Evolutionary conservation across 371 early-diverging fungal species (phyloP).

Genomic region (Mucor mucedo): DNA sequence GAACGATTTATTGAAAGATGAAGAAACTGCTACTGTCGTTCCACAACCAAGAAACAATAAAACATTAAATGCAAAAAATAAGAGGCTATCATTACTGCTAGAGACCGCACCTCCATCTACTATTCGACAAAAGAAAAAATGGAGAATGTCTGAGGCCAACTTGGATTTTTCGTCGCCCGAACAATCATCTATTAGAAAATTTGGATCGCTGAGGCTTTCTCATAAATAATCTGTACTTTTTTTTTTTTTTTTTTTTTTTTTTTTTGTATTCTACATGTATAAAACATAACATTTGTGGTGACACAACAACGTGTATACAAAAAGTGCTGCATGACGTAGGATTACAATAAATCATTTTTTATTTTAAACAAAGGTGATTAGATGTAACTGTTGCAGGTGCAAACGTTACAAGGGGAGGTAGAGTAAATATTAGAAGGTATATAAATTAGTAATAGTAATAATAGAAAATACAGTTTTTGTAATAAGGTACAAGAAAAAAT

Average conservation of each 20-base stretch:
- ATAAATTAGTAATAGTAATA: neutral
- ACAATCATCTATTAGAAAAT: too few species aligned
- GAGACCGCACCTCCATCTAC: slow-evolving; percentile 20
- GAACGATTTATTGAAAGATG: slow-evolving; percentile 17
- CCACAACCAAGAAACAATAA: neutral
- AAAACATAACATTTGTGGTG: too few species aligned
- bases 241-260: neutral
- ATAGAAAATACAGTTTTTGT: neutral
- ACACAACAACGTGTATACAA: too few species aligned
- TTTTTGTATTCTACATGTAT: too few species aligned
- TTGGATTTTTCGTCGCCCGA: neutral
- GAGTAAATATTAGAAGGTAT: too few species aligned
- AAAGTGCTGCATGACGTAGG: too few species aligned
- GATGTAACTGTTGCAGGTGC: too few species aligned
- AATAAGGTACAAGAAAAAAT: neutral
- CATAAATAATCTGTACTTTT: neutral
- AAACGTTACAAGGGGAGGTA: too few species aligned
- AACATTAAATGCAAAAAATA: slow-evolving; percentile 7
- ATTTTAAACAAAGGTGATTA: too few species aligned
- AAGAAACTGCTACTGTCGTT: neutral
- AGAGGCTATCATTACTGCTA: slow-evolving; percentile 15
- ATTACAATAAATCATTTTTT: too few species aligned
- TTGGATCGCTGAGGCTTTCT: neutral
- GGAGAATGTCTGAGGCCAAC: slow-evolving; percentile 14
- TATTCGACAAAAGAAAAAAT: slow-evolving; percentile 9